phyloP scores from a whole-genome alignment of 2,329 filamentous ascomycete species.

The Colletotrichum euphorbiae region DNA sequence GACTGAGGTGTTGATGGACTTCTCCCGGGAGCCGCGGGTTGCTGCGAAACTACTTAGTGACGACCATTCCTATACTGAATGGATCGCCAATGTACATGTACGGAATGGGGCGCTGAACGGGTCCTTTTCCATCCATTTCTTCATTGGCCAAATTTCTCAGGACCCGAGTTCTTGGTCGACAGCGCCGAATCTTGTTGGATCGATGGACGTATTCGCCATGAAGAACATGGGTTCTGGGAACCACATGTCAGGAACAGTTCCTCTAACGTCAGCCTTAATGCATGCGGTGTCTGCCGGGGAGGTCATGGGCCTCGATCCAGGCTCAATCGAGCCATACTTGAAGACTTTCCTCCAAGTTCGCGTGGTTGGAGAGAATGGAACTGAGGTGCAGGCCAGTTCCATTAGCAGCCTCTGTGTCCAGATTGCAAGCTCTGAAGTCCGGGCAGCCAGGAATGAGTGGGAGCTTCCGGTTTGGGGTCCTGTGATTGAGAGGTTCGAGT shows the following conservation, averaged over 20 bases:
- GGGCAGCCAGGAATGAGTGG: slow-evolving; percentile 47
- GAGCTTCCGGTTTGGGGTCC: slow-evolving; percentile 54
- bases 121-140: slow-evolving; percentile 74
- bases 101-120: slow-evolving; percentile 69
- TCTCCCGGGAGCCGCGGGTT: slow-evolving; percentile 14
- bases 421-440: slow-evolving; percentile 53
- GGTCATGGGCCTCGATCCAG: slow-evolving; percentile 52
- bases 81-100: slow-evolving; percentile 75
- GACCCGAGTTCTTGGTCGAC: slow-evolving; percentile 62
- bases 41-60: slow-evolving; percentile 1
- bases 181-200: slow-evolving; percentile 69
- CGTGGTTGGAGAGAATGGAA: slow-evolving; percentile 47
- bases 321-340: slow-evolving; percentile 56
- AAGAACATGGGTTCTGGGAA: slow-evolving; percentile 47
- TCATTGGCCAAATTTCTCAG: slow-evolving; percentile 66
- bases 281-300: slow-evolving; percentile 52
- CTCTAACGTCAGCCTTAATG: slow-evolving; percentile 62
- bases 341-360: slow-evolving; percentile 50
- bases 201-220: slow-evolving; percentile 67
- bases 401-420: slow-evolving; percentile 51
- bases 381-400: slow-evolving; percentile 43
- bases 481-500: slow-evolving; percentile 40
- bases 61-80: slow-evolving; percentile 66
- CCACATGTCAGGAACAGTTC: slow-evolving; percentile 61
- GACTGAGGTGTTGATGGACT: slow-evolving; percentile 1